These are phyloP conservation scores for Apiotrichum sp. DNA, from an alignment of 1,284 basidiomycete species.

Conservation along the genomic window DNA sequence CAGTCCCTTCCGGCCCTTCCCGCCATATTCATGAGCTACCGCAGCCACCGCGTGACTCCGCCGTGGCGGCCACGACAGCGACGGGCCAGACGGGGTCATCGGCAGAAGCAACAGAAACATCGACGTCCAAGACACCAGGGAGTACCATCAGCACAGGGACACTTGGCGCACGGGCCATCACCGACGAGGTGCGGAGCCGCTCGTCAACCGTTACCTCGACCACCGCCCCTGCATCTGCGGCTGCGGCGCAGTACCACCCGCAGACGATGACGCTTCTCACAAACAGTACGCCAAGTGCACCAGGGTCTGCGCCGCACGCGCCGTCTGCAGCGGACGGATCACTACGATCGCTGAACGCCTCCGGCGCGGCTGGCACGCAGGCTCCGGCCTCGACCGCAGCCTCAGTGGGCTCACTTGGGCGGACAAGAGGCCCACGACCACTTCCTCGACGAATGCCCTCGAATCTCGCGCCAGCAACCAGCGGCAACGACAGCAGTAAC, in stretches of 20 bases:
- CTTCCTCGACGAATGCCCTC: neutral
- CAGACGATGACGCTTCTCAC: neutral
- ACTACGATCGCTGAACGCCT: neutral
- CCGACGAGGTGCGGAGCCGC: no score
- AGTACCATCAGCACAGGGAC: no score
- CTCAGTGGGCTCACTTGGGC: no score
- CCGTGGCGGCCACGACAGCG: neutral
- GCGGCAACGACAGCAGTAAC: neutral
- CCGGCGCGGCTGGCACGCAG: neutral
- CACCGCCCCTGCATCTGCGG: neutral
- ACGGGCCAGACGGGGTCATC: no score
- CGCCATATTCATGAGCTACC: constrained; percentile 1
- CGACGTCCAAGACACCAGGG: no score
- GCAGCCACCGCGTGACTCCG: constrained; percentile 6
- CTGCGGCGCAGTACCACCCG: neutral
- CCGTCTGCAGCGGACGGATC: no score
- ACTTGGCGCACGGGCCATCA: no score
- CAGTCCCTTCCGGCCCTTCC: neutral
- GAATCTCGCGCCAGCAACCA: neutral
- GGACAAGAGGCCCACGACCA: neutral
- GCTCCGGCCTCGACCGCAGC: no score
- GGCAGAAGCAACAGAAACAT: no score
- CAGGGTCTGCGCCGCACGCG: no score
- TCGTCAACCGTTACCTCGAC: no score
- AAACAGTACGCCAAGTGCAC: neutral